Conservation (phyloP, 225 moss, liverwort and hornwort species). For the Sphagnum tenellum region DNA sequence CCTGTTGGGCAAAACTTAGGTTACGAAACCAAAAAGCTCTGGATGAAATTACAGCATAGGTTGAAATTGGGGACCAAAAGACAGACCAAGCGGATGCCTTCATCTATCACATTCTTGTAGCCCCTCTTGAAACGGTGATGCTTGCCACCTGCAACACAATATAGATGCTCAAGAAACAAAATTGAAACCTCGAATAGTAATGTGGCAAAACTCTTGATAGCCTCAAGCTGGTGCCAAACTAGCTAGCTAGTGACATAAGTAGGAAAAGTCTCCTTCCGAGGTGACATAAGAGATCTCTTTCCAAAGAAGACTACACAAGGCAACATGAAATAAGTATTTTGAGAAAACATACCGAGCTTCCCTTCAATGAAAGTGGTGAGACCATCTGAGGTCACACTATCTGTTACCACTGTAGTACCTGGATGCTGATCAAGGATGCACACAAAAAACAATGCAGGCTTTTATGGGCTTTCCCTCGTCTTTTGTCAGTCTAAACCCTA, state of each 20-base stretch:
- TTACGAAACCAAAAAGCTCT: no score
- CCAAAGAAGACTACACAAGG: neutral
- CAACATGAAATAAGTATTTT: neutral
- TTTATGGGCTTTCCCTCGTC: neutral
- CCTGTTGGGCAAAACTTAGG: no score
- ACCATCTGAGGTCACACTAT: constrained; percentile 96
- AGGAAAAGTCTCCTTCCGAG: no score
- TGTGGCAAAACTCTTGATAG: no score
- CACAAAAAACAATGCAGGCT: neutral
- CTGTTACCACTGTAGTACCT: constrained; percentile 88
- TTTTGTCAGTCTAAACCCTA: neutral
- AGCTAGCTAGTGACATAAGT: no score
- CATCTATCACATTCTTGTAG: constrained; percentile 93
- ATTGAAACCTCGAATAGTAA: no score
- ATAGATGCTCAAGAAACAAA: no score
- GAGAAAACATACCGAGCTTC: constrained; percentile 49
- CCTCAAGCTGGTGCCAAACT: no score
- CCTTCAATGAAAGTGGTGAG: constrained; percentile 85
- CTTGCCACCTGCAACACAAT: constrained; percentile 57
- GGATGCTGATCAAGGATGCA: constrained; percentile 48
- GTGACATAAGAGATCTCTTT: no score
- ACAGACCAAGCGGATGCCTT: constrained; percentile 84
- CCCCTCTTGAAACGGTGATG: constrained; percentile 99
- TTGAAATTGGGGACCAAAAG: neutral
- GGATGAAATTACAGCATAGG: neutral